Evolutionary conservation across 2,329 filamentous ascomycete genomes (phyloP).

Genomic region (Fusarium nurragi): DNA sequence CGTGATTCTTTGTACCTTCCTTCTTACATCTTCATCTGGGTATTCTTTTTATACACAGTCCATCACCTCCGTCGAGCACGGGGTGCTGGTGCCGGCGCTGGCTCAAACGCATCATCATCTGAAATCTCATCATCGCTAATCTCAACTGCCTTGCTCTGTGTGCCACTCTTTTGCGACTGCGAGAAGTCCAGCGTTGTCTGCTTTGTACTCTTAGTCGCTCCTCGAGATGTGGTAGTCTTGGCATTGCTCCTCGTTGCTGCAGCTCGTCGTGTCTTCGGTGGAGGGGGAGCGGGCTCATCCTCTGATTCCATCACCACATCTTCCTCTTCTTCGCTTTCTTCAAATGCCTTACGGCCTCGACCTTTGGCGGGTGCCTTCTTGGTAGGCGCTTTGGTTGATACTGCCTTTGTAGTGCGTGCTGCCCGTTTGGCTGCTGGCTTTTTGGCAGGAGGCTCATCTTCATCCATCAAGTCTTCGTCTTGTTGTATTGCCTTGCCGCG

Average conservation of each 20-base stretch:
- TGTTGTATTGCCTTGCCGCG: constrained; percentile 37
- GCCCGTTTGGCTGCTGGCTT: constrained; percentile 46
- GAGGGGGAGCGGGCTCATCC: constrained; percentile 52
- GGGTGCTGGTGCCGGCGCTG: constrained; percentile 53
- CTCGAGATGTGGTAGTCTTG: constrained; percentile 25
- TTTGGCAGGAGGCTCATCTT: constrained; percentile 56
- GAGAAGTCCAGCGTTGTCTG: constrained; percentile 52
- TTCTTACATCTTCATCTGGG: constrained; percentile 1
- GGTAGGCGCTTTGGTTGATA: constrained; percentile 57
- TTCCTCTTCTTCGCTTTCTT: constrained; percentile 54
- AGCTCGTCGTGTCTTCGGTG: constrained; percentile 46
- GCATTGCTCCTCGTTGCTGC: constrained; percentile 33
- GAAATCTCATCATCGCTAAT: constrained; percentile 74
- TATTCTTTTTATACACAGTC: background rate
- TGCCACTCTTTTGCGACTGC: constrained; percentile 50
- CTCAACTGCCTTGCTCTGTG: constrained; percentile 62
- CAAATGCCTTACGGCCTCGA: constrained; percentile 51
- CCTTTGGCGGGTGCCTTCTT: constrained; percentile 57
- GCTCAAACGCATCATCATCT: constrained; percentile 69
- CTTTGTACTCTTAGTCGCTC: constrained; percentile 38
- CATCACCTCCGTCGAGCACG: constrained; percentile 46
- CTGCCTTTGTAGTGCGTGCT: constrained; percentile 52
- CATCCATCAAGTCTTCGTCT: constrained; percentile 51
- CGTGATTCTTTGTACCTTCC: background rate
- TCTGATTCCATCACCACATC: constrained; percentile 65